Percentiles rank a stretch among this genome's conserved stretches.
phyloP scores from a whole-genome alignment of 768 basidiomycete species.

The Stropharia rugosoannulata region DNA sequence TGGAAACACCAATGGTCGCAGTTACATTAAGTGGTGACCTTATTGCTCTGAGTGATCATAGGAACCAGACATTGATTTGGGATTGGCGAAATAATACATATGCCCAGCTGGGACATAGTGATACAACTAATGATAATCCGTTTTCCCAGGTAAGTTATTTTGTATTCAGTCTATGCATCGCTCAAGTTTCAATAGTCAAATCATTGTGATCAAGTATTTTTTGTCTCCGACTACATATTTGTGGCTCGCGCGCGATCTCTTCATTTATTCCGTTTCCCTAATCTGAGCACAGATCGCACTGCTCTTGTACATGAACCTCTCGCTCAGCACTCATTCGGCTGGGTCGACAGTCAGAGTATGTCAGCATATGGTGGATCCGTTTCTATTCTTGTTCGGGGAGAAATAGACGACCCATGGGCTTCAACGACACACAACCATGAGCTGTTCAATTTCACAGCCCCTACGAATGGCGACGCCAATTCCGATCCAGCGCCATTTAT shows the following conservation, averaged over 20 bases:
- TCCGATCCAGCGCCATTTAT: constrained; percentile 26
- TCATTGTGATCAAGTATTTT: constrained; percentile 51
- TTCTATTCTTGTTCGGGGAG: constrained; percentile 55
- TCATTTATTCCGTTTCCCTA: constrained; percentile 51
- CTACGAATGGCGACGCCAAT: constrained; percentile 10
- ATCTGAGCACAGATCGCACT: constrained; percentile 21
- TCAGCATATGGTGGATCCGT: constrained; percentile 20
- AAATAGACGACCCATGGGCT: constrained; percentile 63
- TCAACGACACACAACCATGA: constrained; percentile 46
- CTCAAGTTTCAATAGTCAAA: constrained; percentile 35
- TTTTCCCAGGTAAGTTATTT: constrained; percentile 28
- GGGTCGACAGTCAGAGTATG: constrained; percentile 62
- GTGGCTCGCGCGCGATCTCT: constrained; percentile 61
- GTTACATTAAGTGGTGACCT: constrained; percentile 50
- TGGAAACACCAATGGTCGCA: constrained; percentile 44
- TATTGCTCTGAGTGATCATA: constrained; percentile 54
- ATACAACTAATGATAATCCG: constrained; percentile 22
- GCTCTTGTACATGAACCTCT: constrained; percentile 31
- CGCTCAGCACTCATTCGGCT: constrained; percentile 57
- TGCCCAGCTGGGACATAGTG: constrained; percentile 41
- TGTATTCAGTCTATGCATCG: background rate
- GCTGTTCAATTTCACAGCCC: constrained; percentile 44
- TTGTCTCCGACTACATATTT: constrained; percentile 45
- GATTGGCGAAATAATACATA: constrained; percentile 52
- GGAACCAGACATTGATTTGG: constrained; percentile 47